Evolutionary conservation across 2,329 filamentous ascomycete genomes (phyloP).

Genomic region (Aspergillus terreus): DNA sequence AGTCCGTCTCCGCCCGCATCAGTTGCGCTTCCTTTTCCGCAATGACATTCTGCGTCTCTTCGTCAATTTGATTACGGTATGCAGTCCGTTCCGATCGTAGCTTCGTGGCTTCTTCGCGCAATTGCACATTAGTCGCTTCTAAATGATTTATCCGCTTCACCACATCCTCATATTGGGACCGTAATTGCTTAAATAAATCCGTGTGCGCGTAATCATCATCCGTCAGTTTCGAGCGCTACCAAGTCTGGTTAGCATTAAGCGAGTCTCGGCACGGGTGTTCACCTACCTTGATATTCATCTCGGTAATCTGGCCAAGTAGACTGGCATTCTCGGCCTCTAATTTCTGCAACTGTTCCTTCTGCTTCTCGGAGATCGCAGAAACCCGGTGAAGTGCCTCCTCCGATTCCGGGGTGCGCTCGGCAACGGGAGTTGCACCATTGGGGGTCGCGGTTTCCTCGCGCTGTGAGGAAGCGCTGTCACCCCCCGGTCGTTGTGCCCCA

Average conservation of each 20-base stretch:
- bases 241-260: conserved; percentile 4
- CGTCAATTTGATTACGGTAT: conserved; percentile 76
- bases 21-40: conserved; percentile 79
- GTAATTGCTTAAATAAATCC: conserved; percentile 89
- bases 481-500: conserved; percentile 52
- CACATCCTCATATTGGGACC: conserved; percentile 84
- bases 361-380: conserved; percentile 70
- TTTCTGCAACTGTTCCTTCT: conserved; percentile 82
- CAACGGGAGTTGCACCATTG: conserved; percentile 53
- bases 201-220: conserved; percentile 94
- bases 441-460: conserved; percentile 51
- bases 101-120: conserved; percentile 81
- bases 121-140: conserved; percentile 79
- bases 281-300: conserved; percentile 57
- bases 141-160: conserved; percentile 89
- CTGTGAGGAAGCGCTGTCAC: conserved; percentile 46
- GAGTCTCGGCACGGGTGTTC: not conserved
- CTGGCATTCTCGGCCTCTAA: conserved; percentile 72
- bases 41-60: conserved; percentile 69
- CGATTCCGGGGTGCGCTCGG: conserved; percentile 61
- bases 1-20: conserved; percentile 74
- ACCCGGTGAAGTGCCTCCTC: conserved; percentile 76
- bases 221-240: conserved; percentile 64
- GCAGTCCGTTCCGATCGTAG: conserved; percentile 78
- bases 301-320: conserved; percentile 73